Percentiles rank a stretch among this genome's conserved stretches.
These are phyloP conservation scores for Pyrus bretschneideri DNA, from an alignment of 306 rosid genomes.

Conservation along the genomic window DNA sequence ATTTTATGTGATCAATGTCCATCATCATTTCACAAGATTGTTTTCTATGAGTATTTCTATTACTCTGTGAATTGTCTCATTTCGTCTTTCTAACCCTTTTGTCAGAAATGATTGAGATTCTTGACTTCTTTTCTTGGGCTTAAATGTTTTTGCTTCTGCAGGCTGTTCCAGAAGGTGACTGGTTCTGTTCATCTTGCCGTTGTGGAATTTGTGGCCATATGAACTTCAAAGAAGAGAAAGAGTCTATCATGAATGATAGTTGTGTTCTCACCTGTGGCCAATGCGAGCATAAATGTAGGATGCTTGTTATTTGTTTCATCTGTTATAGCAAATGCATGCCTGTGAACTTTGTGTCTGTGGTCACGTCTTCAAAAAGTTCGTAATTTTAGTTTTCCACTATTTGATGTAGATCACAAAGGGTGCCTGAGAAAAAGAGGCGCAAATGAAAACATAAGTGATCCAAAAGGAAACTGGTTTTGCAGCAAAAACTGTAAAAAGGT, in stretches of 20 bases:
- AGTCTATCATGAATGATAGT: slow-evolving; percentile 13
- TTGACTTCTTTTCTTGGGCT: slow-evolving; percentile 14
- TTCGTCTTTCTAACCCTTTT: not conserved
- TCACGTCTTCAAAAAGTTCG: slow-evolving; percentile 7
- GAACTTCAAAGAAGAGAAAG: slow-evolving; percentile 30
- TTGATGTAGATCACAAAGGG: slow-evolving; percentile 57
- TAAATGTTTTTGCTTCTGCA: slow-evolving; percentile 24
- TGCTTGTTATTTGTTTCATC: not conserved
- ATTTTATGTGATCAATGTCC: slow-evolving; percentile 81
- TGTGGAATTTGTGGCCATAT: slow-evolving; percentile 58
- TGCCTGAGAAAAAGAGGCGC: slow-evolving; percentile 38
- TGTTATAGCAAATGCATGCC: not conserved
- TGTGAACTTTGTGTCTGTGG: not conserved
- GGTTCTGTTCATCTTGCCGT: slow-evolving; percentile 84
- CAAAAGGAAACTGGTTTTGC: slow-evolving; percentile 49
- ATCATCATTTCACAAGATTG: slow-evolving; percentile 56
- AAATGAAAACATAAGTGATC: slow-evolving; percentile 20
- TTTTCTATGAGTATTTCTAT: slow-evolving; percentile 13
- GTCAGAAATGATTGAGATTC: slow-evolving; percentile 13
- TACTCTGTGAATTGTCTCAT: not conserved
- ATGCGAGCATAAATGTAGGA: slow-evolving; percentile 72
- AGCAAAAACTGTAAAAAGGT: slow-evolving; percentile 61
- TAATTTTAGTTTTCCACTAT: slow-evolving; percentile 10
- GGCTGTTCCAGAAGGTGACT: slow-evolving; percentile 79
- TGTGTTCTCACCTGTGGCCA: slow-evolving; percentile 51